Conservation (phyloP, 192 early-diverging fungal genomes). For the Umbelopsis sp. region DNA sequence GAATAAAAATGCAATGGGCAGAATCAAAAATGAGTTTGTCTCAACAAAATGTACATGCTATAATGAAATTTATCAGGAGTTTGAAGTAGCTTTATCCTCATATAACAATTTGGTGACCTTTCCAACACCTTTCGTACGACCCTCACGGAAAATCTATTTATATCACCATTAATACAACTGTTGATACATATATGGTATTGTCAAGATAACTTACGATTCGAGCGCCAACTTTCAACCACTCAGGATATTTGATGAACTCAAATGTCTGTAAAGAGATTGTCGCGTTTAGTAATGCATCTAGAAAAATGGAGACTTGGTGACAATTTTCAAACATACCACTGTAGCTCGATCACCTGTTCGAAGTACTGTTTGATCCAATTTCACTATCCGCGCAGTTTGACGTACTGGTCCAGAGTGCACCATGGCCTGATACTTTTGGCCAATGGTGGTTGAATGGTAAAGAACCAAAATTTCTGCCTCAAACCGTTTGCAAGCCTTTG, state of each 20-base stretch:
- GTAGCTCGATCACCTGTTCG: slow-evolving; percentile 85
- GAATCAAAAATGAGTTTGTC: too few species aligned
- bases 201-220: slow-evolving; percentile 50
- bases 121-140: slow-evolving; percentile 89
- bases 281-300: slow-evolving; percentile 10
- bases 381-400: slow-evolving; percentile 84
- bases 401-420: slow-evolving; percentile 86
- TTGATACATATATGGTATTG: slow-evolving; percentile 33
- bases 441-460: slow-evolving; percentile 91
- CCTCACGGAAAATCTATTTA: slow-evolving; percentile 70
- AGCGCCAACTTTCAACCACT: slow-evolving; percentile 60
- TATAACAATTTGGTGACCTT: slow-evolving; percentile 66
- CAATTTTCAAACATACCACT: slow-evolving; percentile 48
- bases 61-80: too few species aligned
- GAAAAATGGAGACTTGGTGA: not conserved
- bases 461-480: slow-evolving; percentile 93
- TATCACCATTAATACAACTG: not conserved
- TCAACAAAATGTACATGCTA: too few species aligned
- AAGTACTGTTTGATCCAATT: slow-evolving; percentile 70
- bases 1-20: too few species aligned
- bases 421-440: slow-evolving; percentile 93
- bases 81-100: slow-evolving; percentile 4
- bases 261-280: slow-evolving; percentile 34
- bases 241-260: slow-evolving; percentile 82
- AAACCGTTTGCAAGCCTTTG: slow-evolving; percentile 68